A percentile compares a stretch with the other conserved stretches of the same genome.
Conservation (phyloP, 2,329 filamentous ascomycete species). For the Alternaria gaisen region DNA sequence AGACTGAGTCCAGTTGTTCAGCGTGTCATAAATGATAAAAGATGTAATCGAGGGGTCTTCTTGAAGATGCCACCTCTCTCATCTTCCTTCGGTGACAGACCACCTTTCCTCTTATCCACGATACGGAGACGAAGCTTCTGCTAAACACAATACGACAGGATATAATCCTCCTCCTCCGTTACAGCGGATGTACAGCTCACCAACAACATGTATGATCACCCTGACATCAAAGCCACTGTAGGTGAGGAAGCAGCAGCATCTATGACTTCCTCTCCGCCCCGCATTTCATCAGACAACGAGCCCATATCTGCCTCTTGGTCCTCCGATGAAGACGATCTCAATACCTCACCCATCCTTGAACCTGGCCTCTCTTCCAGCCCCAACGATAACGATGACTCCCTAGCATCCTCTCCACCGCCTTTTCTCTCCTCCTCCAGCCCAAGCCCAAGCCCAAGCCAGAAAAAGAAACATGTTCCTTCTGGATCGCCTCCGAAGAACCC, state of each 20-base stretch:
- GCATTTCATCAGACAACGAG: not conserved
- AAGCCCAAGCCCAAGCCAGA: not conserved
- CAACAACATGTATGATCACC: not conserved
- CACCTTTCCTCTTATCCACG: not conserved
- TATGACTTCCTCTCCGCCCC: not conserved
- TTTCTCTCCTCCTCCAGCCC: not conserved
- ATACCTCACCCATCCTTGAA: not conserved
- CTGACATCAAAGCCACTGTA: not conserved
- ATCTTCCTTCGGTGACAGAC: not conserved
- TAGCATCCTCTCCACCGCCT: not conserved
- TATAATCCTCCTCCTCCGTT: not conserved
- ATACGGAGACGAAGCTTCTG: not conserved
- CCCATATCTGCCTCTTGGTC: not conserved
- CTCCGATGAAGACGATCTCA: not conserved
- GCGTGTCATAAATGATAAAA: not conserved
- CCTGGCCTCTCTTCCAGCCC: not conserved
- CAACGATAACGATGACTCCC: not conserved
- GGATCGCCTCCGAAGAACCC: not conserved
- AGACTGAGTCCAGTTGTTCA: not conserved
- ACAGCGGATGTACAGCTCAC: not conserved
- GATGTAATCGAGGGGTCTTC: not conserved
- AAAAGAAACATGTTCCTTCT: not conserved
- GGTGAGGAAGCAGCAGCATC: not conserved
- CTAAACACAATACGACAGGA: not conserved
- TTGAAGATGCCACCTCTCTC: not conserved